Conservation (phyloP, 2,329 filamentous ascomycete genomes). For the Raffaelea ambrosiae region DNA sequence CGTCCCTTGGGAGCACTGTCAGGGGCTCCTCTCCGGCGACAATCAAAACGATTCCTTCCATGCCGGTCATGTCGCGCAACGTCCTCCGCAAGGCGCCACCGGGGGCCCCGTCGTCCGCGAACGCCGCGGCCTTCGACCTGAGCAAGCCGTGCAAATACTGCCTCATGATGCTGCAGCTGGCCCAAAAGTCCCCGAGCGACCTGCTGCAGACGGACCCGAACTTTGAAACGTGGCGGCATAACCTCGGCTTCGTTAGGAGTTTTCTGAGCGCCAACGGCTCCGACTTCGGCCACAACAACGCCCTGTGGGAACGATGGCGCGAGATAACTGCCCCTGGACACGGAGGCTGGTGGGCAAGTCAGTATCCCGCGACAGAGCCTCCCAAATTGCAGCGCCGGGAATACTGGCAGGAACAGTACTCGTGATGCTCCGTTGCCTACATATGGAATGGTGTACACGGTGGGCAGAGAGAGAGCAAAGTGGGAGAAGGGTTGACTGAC, state of each 20-base stretch:
- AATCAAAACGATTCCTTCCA: no score
- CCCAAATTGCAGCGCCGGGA: conserved; percentile 1
- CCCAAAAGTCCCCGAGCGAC: neutral
- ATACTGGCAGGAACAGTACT: neutral
- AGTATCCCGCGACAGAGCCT: conserved; percentile 8
- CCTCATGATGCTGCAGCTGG: neutral
- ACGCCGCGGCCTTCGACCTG: no score
- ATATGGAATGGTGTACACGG: no score
- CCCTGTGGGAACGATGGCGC: conserved; percentile 8
- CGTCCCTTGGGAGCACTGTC: no score
- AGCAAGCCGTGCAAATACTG: neutral
- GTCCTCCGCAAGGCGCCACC: no score
- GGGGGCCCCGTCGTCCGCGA: no score
- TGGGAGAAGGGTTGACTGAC: neutral
- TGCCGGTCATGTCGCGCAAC: no score
- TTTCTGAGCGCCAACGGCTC: neutral
- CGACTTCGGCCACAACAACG: neutral
- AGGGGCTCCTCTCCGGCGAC: no score
- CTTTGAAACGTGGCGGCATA: neutral
- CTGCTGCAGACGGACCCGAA: neutral
- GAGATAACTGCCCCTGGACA: neutral
- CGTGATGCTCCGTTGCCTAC: neutral
- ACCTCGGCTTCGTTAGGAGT: neutral
- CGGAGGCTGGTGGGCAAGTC: conserved; percentile 9
- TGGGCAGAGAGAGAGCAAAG: neutral